Conservation (phyloP, 2,329 filamentous ascomycete genomes). For the Botrytis hyacinthi region DNA sequence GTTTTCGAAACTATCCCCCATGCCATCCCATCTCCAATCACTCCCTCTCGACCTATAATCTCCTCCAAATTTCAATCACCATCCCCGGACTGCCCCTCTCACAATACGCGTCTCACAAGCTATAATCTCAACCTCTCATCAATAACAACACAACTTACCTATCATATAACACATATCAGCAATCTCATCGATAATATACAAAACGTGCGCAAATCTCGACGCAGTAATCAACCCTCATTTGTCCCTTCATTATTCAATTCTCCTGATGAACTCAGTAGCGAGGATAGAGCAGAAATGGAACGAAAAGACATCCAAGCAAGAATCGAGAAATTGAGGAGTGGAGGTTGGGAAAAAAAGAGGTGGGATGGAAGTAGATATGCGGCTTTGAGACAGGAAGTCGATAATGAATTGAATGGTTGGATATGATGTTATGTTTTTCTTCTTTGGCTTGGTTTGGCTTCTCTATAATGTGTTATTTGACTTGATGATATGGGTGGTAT, state of each 20-base stretch:
- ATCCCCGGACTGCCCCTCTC: not conserved
- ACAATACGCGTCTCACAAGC: not conserved
- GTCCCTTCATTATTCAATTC: not conserved
- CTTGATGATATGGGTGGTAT: not conserved
- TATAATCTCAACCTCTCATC: constrained; percentile 25
- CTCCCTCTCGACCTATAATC: not conserved
- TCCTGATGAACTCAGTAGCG: not conserved
- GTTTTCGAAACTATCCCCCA: not conserved
- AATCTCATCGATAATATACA: constrained; percentile 27
- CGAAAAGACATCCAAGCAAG: constrained; percentile 20
- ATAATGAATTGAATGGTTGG: constrained; percentile 15
- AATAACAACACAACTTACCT: constrained; percentile 22
- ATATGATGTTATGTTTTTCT: not conserved
- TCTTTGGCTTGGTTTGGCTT: not conserved
- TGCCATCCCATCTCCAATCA: not conserved
- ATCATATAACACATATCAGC: constrained; percentile 15
- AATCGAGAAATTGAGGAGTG: constrained; percentile 27
- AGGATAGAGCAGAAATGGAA: not conserved
- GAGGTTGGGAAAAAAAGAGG: constrained; percentile 30
- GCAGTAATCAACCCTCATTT: constrained; percentile 27
- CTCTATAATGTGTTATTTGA: not conserved
- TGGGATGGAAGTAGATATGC: constrained; percentile 33
- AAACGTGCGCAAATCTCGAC: constrained; percentile 23
- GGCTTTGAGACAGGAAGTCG: constrained; percentile 32
- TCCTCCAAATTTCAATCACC: not conserved